Evolutionary conservation across 768 basidiomycete genomes (phyloP), one percentile per base, ranked within the genome.

Genomic region (Kwoniella heveanensis): DNA sequence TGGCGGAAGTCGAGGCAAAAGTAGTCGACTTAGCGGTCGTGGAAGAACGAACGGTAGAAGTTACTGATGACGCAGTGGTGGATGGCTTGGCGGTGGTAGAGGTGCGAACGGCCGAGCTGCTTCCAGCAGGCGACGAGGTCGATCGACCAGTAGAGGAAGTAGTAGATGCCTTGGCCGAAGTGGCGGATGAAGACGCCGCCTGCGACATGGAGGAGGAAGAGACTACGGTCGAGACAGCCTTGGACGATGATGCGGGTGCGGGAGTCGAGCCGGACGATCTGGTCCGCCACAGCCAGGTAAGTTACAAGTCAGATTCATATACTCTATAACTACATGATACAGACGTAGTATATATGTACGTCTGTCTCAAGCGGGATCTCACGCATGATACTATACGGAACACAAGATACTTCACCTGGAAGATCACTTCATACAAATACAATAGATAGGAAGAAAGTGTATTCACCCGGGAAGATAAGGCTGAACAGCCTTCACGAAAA

Each of bases 401-500:
- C 15, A 44, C 39, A 44, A 44, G 39, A 44, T 8, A 17, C 19
- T 10, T 44, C 13, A 13, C 32, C 7, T 6, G 7, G 32, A 36
- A 36, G 7, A 7, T 6, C 7, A 36, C 32, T 7, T 36, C 39
- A 44, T 12, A 30, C 21, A 22, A 19, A 46, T 26, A 22, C 19
- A 7, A 22, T 30, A 19, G 10, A 46, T 26, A 25, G 37, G 55
- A 1, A 21, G 19, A 25, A 36, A 27, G 17, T 44, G 39, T 44
- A 44, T 52, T 65, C 30, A 64, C 60, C 65, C 65, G 2, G 69
- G 72, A 22, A 74, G 65, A 51, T 74, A 57, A 8, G 67, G 68
- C 57, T 66, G 51, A 29, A 74, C 56, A 47, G 76, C 76, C 39
- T 63, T 61, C 25, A 60, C 57, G 67, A 75, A 70, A 17, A 77